Conservation (phyloP, 129 eudicot species). For the Pittosporum tobira region DNA sequence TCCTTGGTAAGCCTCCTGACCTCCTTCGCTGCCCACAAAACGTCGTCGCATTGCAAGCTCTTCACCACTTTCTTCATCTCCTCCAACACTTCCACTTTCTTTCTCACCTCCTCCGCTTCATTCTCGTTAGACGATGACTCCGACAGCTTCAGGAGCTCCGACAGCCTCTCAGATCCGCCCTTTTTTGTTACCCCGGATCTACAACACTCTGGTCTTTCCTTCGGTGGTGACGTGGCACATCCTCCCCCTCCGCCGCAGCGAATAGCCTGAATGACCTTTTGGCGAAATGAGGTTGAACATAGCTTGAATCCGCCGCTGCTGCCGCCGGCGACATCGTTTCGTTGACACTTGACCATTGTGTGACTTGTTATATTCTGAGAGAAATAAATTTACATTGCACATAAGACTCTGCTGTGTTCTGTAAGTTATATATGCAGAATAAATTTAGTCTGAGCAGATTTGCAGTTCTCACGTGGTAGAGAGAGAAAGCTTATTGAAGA, state of each 20-base stretch:
- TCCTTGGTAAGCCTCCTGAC: conserved; percentile 66
- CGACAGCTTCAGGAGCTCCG: conserved; percentile 57
- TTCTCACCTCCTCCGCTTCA: conserved; percentile 51
- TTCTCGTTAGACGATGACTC: conserved; percentile 23
- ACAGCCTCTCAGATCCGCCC: conserved; percentile 47
- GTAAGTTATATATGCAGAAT: neutral
- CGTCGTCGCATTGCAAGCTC: conserved; percentile 37
- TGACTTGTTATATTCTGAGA: neutral
- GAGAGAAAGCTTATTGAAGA: too few species aligned
- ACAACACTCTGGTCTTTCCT: conserved; percentile 6
- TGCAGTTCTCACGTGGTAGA: too few species aligned
- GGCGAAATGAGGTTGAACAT: conserved; percentile 44
- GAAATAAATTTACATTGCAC: neutral
- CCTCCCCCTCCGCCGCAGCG: conserved; percentile 55
- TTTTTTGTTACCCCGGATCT: conserved; percentile 19
- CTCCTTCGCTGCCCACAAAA: conserved; percentile 50
- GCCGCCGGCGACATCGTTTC: conserved; percentile 29
- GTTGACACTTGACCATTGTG: conserved; percentile 35
- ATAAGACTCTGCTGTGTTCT: neutral
- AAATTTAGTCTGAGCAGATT: neutral
- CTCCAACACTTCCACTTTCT: conserved; percentile 53
- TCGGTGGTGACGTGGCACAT: conserved; percentile 4
- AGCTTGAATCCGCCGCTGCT: conserved; percentile 21
- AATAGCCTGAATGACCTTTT: conserved; percentile 41
- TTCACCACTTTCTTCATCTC: conserved; percentile 56